Conservation (phyloP, 2,329 filamentous ascomycete genomes). For the Shiraia sp. region DNA sequence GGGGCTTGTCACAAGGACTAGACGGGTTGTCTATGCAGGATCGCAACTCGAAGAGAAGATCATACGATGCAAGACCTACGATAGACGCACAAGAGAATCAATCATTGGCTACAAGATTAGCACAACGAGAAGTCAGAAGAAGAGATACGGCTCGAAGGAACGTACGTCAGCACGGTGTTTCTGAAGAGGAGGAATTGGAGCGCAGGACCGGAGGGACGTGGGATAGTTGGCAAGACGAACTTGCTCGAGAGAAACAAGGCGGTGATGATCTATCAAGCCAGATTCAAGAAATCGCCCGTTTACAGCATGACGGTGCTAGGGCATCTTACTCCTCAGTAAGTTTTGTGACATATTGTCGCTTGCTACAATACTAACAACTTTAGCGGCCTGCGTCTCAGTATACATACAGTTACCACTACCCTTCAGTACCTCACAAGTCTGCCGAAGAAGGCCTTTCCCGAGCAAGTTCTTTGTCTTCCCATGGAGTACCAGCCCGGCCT, state of each 20-base stretch:
- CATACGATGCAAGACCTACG: constrained; percentile 31
- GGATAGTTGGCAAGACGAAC: constrained; percentile 56
- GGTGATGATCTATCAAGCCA: constrained; percentile 57
- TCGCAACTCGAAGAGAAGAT: constrained; percentile 18
- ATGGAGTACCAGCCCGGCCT: constrained; percentile 45
- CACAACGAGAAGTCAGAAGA: constrained; percentile 40
- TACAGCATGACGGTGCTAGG: constrained; percentile 33
- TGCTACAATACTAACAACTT: constrained; percentile 11
- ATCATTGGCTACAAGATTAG: constrained; percentile 37
- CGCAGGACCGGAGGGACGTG: constrained; percentile 59
- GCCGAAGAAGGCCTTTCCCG: constrained; percentile 39
- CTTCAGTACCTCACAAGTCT: constrained; percentile 48
- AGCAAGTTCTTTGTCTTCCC: constrained; percentile 11
- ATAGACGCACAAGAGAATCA: constrained; percentile 40
- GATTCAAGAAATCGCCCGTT: constrained; percentile 55
- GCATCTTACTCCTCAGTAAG: constrained; percentile 31
- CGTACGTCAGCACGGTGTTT: constrained; percentile 61
- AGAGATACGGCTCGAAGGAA: constrained; percentile 49
- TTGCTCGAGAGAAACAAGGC: constrained; percentile 24
- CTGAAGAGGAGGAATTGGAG: constrained; percentile 60
- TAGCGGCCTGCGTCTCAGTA: constrained; percentile 33
- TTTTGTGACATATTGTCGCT: neutral
- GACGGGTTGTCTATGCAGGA: constrained; percentile 26
- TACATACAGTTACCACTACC: constrained; percentile 48
- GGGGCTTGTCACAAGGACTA: constrained; percentile 22